phyloP scores from a whole-genome alignment of 2,329 filamentous ascomycete species.

The Penicillium olsonii region DNA sequence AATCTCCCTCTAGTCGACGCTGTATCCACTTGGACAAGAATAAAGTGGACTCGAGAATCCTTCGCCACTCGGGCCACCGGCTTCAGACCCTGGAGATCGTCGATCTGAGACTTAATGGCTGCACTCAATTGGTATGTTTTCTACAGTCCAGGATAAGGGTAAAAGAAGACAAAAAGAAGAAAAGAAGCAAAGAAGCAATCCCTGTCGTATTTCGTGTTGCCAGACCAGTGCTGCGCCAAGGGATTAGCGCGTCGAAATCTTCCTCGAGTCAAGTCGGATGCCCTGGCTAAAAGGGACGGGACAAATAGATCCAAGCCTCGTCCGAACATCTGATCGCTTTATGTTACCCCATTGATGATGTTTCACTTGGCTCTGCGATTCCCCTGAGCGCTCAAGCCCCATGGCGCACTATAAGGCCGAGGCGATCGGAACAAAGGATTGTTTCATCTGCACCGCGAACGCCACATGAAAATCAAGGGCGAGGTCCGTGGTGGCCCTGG shows the following conservation, averaged over 20 bases:
- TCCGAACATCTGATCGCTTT: no score
- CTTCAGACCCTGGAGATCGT: not conserved
- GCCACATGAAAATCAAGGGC: not conserved
- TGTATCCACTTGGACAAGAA: not conserved
- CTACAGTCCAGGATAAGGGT: not conserved
- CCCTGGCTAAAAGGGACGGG: no score
- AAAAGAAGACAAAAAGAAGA: not conserved
- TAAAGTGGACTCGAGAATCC: not conserved
- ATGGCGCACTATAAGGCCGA: not conserved
- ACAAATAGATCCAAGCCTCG: no score
- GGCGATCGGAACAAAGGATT: not conserved
- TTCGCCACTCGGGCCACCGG: not conserved
- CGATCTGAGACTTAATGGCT: no score
- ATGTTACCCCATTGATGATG: constrained; percentile 1
- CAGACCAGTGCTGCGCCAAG: no score
- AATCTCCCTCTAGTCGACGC: no score
- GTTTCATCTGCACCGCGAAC: not conserved
- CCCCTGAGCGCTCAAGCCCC: no score
- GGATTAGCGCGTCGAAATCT: no score
- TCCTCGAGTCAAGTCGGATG: no score
- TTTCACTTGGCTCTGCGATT: not conserved
- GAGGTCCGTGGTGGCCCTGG: not conserved
- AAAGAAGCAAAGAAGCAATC: no score
- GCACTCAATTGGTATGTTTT: no score
- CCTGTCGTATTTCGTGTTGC: no score